A percentile compares a stretch with the other conserved stretches of the same genome.
phyloP scores from a whole-genome alignment of 2,329 filamentous ascomycete genomes.

The Malbranchea zuffiana region DNA sequence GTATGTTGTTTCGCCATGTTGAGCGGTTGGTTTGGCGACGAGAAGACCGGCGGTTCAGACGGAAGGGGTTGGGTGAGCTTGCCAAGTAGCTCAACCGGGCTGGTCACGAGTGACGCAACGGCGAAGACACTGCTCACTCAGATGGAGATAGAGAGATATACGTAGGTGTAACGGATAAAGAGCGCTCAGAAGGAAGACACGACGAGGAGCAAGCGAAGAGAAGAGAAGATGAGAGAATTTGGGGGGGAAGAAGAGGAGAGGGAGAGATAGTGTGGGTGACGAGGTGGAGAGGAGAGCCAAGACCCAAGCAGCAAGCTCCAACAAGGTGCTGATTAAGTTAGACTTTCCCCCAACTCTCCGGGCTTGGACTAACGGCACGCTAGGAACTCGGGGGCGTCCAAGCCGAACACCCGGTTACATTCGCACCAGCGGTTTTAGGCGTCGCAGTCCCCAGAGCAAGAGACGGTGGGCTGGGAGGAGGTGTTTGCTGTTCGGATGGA shows the following conservation, averaged over 20 bases:
- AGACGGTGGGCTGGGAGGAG: no score
- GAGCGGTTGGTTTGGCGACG: slow-evolving; percentile 3
- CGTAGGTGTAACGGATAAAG: neutral
- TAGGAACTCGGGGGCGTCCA: no score
- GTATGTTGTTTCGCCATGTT: slow-evolving; percentile 22
- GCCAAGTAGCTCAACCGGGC: neutral
- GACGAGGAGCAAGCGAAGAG: slow-evolving; percentile 6
- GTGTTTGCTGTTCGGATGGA: no score
- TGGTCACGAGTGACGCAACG: neutral
- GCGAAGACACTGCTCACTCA: no score
- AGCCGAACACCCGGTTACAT: no score
- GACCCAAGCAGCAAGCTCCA: neutral
- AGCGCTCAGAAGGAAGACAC: slow-evolving; percentile 7
- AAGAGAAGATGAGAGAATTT: slow-evolving; percentile 6
- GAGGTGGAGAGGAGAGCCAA: neutral
- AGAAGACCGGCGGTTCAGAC: no score
- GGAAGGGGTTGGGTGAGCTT: neutral
- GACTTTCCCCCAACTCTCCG: no score
- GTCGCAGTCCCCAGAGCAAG: no score
- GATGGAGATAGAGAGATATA: neutral
- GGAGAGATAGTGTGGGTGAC: neutral
- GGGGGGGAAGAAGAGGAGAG: slow-evolving; percentile 9
- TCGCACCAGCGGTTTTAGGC: no score
- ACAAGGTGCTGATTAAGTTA: no score
- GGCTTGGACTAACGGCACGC: no score